These are phyloP conservation scores for Moricandia arvensis DNA, from an alignment of 345 rosid genomes.

Conservation along the genomic window DNA sequence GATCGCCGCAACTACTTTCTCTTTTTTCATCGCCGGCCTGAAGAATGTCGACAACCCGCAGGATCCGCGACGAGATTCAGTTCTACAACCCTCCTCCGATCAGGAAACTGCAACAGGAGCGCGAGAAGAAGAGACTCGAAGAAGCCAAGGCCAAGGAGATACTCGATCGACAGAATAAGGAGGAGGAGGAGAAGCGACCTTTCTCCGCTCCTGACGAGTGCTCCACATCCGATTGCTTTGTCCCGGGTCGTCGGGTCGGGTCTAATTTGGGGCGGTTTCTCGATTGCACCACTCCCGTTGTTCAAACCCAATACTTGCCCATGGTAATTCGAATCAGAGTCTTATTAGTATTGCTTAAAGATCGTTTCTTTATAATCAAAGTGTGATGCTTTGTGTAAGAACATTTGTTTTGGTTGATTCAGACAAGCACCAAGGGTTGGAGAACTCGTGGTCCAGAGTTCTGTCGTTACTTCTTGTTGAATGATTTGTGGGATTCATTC, in stretches of 20 bases:
- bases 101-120: conserved; percentile 40
- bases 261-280: conserved; percentile 86
- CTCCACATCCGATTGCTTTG: conserved; percentile 43
- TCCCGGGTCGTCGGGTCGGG: conserved; percentile 37
- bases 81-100: conserved; percentile 53
- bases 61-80: conserved; percentile 48
- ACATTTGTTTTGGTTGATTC: background rate
- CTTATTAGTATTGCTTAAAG: background rate
- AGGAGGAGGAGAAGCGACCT: conserved; percentile 27
- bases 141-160: conserved; percentile 17
- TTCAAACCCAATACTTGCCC: conserved; percentile 58
- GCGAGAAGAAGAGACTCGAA: conserved; percentile 39
- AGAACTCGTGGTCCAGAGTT: conserved; percentile 44
- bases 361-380: background rate
- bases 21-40: conserved; percentile 3
- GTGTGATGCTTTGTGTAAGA: background rate
- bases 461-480: conserved; percentile 59
- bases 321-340: conserved; percentile 47
- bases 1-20: conserved; percentile 6
- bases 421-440: conserved; percentile 54
- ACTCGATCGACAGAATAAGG: no score
- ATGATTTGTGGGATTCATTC: conserved; percentile 79
- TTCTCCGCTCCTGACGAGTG: conserved; percentile 41
- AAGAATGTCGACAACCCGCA: conserved; percentile 34
- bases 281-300: conserved; percentile 69